phyloP scores from a whole-genome alignment of 495 filamentous ascomycete species.

The Sphaerosporella brunnea region DNA sequence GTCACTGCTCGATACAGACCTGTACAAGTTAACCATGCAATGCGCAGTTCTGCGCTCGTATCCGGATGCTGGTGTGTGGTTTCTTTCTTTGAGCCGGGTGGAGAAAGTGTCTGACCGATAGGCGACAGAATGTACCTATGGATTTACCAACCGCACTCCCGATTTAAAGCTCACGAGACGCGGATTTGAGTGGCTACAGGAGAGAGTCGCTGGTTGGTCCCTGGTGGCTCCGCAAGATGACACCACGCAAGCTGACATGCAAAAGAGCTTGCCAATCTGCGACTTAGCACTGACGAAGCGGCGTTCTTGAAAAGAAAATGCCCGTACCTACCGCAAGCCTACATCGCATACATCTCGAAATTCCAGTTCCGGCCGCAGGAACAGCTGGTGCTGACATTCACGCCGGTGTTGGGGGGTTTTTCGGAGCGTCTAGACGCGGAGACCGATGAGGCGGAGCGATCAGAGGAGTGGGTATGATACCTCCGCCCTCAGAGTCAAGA shows the following conservation, averaged over 20 bases:
- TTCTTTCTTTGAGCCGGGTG: not conserved
- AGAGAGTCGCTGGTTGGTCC: constrained; percentile 55
- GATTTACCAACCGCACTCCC: constrained; percentile 86
- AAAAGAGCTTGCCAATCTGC: constrained; percentile 59
- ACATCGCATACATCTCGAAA: constrained; percentile 59
- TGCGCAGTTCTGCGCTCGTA: constrained; percentile 85
- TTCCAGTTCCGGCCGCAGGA: constrained; percentile 66
- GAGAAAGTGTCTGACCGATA: too few relatives aligned
- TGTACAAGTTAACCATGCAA: constrained; percentile 99
- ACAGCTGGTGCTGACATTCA: constrained; percentile 58
- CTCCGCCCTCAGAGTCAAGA: not conserved
- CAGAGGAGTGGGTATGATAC: constrained; percentile 1
- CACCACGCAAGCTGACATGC: not conserved
- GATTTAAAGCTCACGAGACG: constrained; percentile 72
- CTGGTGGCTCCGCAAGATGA: not conserved
- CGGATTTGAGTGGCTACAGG: constrained; percentile 69
- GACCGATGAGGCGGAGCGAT: constrained; percentile 36
- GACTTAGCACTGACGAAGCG: constrained; percentile 58
- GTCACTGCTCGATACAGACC: constrained; percentile 88
- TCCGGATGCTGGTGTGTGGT: constrained; percentile 44
- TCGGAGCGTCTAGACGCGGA: too few relatives aligned
- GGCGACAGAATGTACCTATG: constrained; percentile 54
- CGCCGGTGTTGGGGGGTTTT: too few relatives aligned
- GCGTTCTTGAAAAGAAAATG: constrained; percentile 61
- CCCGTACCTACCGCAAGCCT: constrained; percentile 57